Evolutionary conservation across 2,329 filamentous ascomycete genomes (phyloP).

Genomic region (Achaetomium macrosporum): DNA sequence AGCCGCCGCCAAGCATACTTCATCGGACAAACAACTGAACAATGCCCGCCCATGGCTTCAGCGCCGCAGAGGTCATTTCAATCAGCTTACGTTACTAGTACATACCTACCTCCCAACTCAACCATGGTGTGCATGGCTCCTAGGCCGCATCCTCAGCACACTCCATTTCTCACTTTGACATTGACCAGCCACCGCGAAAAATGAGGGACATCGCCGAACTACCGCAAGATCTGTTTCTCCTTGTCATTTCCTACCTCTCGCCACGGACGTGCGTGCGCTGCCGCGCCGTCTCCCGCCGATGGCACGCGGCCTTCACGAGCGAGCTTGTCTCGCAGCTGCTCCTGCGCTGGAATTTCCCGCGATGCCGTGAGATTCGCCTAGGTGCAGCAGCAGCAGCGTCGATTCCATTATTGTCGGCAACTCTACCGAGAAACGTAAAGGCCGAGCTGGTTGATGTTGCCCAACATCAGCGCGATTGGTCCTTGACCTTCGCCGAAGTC

Average conservation of each 20-base stretch:
- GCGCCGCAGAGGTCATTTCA: no score
- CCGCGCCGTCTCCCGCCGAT: slow-evolving; percentile 46
- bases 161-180: neutral
- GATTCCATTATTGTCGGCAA: neutral
- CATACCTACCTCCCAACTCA: no score
- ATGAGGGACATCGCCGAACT: slow-evolving; percentile 39
- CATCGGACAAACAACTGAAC: no score
- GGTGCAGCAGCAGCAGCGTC: slow-evolving; percentile 21
- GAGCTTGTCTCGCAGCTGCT: slow-evolving; percentile 41
- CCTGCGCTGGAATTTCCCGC: slow-evolving; percentile 47
- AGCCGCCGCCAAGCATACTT: no score
- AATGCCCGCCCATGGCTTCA: no score
- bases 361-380: slow-evolving; percentile 46
- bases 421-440: slow-evolving; percentile 15
- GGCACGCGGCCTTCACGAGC: slow-evolving; percentile 45
- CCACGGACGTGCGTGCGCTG: slow-evolving; percentile 45
- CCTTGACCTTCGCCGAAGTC: slow-evolving; percentile 42
- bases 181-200: slow-evolving; percentile 1
- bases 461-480: slow-evolving; percentile 32
- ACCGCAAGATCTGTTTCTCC: slow-evolving; percentile 54
- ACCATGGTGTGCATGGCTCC: no score
- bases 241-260: slow-evolving; percentile 44
- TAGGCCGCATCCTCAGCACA: no score
- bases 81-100: no score
- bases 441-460: slow-evolving; percentile 15